Conservation (phyloP, 2,329 filamentous ascomycete species). For the Graphilbum ipis-grandicollis region DNA sequence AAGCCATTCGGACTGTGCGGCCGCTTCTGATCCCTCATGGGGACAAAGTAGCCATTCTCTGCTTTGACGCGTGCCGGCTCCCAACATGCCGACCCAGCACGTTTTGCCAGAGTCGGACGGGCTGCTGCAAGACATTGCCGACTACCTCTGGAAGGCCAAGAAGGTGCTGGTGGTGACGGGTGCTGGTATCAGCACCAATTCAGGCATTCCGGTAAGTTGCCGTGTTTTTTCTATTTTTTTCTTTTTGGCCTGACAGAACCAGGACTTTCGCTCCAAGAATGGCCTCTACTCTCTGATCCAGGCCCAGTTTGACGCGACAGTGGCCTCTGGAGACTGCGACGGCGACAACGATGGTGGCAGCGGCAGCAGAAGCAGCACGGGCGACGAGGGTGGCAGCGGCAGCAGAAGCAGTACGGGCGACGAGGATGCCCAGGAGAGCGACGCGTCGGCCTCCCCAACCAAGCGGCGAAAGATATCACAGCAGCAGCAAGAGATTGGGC, state of each 20-base stretch:
- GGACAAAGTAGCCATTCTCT: too few species aligned
- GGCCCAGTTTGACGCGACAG: slow-evolving; percentile 42
- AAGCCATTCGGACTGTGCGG: too few species aligned
- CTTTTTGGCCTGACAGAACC: slow-evolving; percentile 6
- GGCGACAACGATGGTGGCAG: not conserved
- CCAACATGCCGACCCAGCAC: slow-evolving; percentile 40
- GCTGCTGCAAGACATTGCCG: slow-evolving; percentile 46
- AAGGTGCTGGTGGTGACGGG: slow-evolving; percentile 59
- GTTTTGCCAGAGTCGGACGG: slow-evolving; percentile 32
- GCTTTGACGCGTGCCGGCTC: not conserved
- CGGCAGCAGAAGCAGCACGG: not conserved
- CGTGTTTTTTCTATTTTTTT: too few species aligned
- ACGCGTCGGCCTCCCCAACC: not conserved
- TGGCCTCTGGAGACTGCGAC: slow-evolving; percentile 7
- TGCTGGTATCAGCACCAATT: slow-evolving; percentile 60
- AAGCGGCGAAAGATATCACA: not conserved
- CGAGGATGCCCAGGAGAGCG: not conserved
- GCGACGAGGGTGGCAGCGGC: not conserved
- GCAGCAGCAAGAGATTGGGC: not conserved
- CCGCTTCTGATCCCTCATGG: too few species aligned
- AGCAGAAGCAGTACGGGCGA: not conserved
- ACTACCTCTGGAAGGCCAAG: slow-evolving; percentile 43
- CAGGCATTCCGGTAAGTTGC: slow-evolving; percentile 48
- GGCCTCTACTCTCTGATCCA: slow-evolving; percentile 58
- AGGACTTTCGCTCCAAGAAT: slow-evolving; percentile 59